Conservation (phyloP, 352 stramenopile genomes). For the Thraustochytrium striatum region DNA sequence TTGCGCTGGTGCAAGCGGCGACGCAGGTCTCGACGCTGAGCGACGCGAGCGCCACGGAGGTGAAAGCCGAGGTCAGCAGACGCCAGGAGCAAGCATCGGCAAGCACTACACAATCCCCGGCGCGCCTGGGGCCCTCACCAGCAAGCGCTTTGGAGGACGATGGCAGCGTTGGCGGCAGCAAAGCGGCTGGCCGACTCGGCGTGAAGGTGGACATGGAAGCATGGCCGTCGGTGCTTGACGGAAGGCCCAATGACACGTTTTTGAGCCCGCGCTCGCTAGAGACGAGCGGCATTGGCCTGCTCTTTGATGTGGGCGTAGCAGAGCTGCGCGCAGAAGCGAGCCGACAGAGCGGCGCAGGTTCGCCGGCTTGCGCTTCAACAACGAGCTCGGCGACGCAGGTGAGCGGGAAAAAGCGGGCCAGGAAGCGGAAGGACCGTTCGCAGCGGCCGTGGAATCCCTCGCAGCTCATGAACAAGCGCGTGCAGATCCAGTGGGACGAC, state of each 20-base stretch:
- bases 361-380: not conserved
- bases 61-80: not conserved
- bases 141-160: not conserved
- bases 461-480: not conserved
- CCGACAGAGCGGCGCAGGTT: not conserved
- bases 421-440: not conserved
- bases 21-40: not conserved
- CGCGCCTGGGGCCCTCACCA: not conserved
- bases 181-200: not conserved
- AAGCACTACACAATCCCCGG: not conserved
- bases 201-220: not conserved
- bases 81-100: not conserved
- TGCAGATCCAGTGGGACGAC: slow-evolving; percentile 14
- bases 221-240: not conserved
- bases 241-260: not conserved
- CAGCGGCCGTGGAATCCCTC: not conserved
- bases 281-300: slow-evolving; percentile 18
- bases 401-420: not conserved
- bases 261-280: not conserved
- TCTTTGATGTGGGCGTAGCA: slow-evolving; percentile 38
- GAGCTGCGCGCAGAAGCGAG: not conserved
- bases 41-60: not conserved
- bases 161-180: not conserved
- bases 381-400: not conserved
- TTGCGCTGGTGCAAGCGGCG: not conserved